Conservation (phyloP, 78 protist species). For the Protostelium mycophagum region DNA sequence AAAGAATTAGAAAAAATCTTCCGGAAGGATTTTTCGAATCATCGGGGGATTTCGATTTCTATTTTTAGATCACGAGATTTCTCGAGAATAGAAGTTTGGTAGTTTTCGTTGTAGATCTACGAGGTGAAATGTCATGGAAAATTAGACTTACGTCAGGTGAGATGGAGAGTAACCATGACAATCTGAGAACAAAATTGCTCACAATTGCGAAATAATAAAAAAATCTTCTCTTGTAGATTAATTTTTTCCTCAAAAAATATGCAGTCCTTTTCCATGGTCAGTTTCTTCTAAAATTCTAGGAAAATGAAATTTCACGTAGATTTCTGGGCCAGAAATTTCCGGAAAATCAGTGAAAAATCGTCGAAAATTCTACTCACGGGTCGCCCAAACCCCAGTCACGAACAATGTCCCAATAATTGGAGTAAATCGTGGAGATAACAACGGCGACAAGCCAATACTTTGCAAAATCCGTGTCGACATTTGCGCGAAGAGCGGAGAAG, state of each 20-base stretch:
- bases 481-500: neutral
- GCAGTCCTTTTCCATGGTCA: slow-evolving; percentile 11
- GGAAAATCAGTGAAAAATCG: neutral
- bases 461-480: neutral
- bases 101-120: too few species aligned
- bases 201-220: slow-evolving; percentile 53
- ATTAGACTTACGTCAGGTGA: slow-evolving; percentile 8
- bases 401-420: slow-evolving; percentile 30
- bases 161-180: slow-evolving; percentile 50
- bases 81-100: too few species aligned
- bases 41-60: too few species aligned
- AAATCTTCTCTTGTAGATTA: slow-evolving; percentile 35
- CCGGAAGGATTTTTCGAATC: too few species aligned
- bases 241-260: slow-evolving; percentile 31
- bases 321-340: too few species aligned
- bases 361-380: neutral
- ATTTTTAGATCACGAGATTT: too few species aligned
- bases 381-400: slow-evolving; percentile 49
- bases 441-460: slow-evolving; percentile 10
- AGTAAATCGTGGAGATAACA: slow-evolving; percentile 13
- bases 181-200: slow-evolving; percentile 41
- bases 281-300: too few species aligned
- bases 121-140: too few species aligned
- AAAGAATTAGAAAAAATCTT: neutral
- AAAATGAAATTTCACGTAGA: too few species aligned